Percentiles rank a stretch among this genome's conserved stretches.
Conservation (phyloP, 1,139 yeast species). For the Kazachstania sp. region DNA sequence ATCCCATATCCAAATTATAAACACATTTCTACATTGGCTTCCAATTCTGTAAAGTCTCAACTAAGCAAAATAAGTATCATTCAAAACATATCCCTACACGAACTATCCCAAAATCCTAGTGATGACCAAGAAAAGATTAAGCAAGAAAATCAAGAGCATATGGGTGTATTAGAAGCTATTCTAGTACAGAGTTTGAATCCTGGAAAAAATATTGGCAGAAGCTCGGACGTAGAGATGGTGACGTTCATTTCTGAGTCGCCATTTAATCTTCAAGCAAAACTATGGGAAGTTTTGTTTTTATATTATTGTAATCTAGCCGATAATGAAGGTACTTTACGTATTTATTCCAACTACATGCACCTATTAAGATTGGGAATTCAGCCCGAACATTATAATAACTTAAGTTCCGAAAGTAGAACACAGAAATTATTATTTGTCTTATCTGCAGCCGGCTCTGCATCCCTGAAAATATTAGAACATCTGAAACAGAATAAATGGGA, state of each 20-base stretch:
- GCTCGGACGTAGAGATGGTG: constrained; percentile 44
- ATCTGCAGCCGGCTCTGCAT: constrained; percentile 37
- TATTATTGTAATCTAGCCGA: constrained; percentile 44
- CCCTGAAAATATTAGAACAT: constrained; percentile 12
- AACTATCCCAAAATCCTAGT: constrained; percentile 23
- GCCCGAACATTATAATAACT: constrained; percentile 20
- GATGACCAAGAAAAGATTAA: constrained; percentile 20
- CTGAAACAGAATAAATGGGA: constrained; percentile 10
- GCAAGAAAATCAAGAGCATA: constrained; percentile 31
- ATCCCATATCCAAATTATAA: constrained; percentile 40
- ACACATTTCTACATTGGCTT: constrained; percentile 51
- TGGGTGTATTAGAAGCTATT: constrained; percentile 48
- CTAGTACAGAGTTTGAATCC: constrained; percentile 25
- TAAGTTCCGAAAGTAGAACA: constrained; percentile 22
- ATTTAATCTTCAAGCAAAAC: constrained; percentile 53
- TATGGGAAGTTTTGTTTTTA: constrained; percentile 70
- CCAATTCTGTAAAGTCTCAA: constrained; percentile 47
- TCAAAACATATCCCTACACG: constrained; percentile 31
- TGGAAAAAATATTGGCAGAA: background rate
- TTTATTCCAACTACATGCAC: constrained; percentile 45
- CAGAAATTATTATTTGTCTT: constrained; percentile 35
- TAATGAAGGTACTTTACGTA: constrained; percentile 38
- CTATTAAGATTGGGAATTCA: constrained; percentile 37
- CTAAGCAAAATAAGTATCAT: constrained; percentile 35
- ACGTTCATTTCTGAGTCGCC: constrained; percentile 56